A percentile compares a stretch with the other conserved stretches of the same genome.
These are phyloP conservation scores for Podospora bellae-mahoneyi DNA, from an alignment of 495 filamentous ascomycete genomes.

Conservation along the genomic window DNA sequence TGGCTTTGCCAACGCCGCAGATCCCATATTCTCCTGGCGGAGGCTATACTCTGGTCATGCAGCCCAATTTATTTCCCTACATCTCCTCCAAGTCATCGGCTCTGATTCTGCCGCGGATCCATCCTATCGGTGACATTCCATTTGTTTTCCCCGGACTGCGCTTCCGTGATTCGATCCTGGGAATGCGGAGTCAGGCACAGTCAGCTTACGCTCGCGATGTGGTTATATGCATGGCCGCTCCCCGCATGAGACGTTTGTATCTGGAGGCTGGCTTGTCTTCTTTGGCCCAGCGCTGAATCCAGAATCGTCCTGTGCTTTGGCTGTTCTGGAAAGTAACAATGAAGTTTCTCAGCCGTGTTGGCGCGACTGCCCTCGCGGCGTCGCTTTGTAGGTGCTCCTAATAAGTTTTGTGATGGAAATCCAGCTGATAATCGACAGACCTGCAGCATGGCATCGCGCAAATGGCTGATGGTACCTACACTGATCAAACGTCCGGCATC, in stretches of 20 bases:
- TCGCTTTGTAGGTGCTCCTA: slow-evolving; percentile 29
- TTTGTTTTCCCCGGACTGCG: slow-evolving; percentile 26
- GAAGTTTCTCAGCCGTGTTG: slow-evolving; percentile 31
- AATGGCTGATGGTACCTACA: slow-evolving; percentile 31
- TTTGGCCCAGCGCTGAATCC: slow-evolving; percentile 20
- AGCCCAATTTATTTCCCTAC: slow-evolving; percentile 29
- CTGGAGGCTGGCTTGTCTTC: slow-evolving; percentile 19
- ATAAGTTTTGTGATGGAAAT: neutral
- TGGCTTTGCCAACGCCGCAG: slow-evolving; percentile 23
- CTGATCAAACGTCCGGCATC: slow-evolving; percentile 42
- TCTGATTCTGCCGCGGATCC: slow-evolving; percentile 31
- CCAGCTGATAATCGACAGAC: slow-evolving; percentile 23
- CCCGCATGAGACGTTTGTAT: neutral
- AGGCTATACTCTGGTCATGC: slow-evolving; percentile 32
- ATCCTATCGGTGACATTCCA: slow-evolving; percentile 34
- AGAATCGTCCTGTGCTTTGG: slow-evolving; percentile 18
- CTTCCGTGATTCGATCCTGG: slow-evolving; percentile 29
- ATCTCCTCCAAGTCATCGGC: slow-evolving; percentile 20
- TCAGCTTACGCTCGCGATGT: slow-evolving; percentile 9
- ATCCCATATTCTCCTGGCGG: slow-evolving; percentile 27
- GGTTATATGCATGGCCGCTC: slow-evolving; percentile 18
- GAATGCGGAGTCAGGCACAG: slow-evolving; percentile 22
- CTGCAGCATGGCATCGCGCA: slow-evolving; percentile 29
- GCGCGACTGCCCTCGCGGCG: slow-evolving; percentile 29
- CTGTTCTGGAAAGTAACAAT: slow-evolving; percentile 23